Evolutionary conservation across 768 basidiomycete genomes (phyloP).

Genomic region (Imleria badia): DNA sequence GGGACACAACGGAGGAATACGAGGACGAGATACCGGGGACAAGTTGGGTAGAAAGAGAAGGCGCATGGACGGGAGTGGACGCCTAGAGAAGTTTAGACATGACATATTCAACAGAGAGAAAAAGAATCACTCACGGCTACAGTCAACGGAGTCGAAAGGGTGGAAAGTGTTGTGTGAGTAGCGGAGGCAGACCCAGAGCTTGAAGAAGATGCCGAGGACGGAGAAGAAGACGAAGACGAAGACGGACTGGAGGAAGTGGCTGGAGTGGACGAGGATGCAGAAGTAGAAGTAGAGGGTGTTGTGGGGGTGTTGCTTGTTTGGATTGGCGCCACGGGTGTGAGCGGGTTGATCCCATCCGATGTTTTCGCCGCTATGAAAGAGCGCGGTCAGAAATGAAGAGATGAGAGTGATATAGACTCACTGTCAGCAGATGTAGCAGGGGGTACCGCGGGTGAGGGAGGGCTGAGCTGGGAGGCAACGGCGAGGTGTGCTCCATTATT

Average conservation of each 20-base stretch:
- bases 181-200: constrained; percentile 6
- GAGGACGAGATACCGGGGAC: background rate
- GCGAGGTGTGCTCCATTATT: constrained; percentile 5
- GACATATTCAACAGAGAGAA: background rate
- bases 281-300: background rate
- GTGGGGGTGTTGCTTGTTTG: constrained; percentile 20
- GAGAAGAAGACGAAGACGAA: constrained; percentile 8
- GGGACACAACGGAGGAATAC: constrained; percentile 1
- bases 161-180: background rate
- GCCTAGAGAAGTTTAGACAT: background rate
- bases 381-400: background rate
- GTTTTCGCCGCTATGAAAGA: constrained; percentile 8
- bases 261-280: constrained; percentile 7
- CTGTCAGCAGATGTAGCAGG: background rate
- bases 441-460: too few species aligned
- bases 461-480: background rate
- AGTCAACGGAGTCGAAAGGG: background rate
- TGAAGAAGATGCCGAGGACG: background rate
- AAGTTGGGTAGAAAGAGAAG: background rate
- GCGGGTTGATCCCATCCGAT: background rate
- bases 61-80: background rate
- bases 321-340: background rate
- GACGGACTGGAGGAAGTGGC: constrained; percentile 8
- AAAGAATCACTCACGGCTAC: constrained; percentile 21
- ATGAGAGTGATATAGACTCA: background rate